Percentiles rank a stretch among this genome's conserved stretches.
Conservation (phyloP, 768 basidiomycete genomes). For the Sarcomyxa edulis region DNA sequence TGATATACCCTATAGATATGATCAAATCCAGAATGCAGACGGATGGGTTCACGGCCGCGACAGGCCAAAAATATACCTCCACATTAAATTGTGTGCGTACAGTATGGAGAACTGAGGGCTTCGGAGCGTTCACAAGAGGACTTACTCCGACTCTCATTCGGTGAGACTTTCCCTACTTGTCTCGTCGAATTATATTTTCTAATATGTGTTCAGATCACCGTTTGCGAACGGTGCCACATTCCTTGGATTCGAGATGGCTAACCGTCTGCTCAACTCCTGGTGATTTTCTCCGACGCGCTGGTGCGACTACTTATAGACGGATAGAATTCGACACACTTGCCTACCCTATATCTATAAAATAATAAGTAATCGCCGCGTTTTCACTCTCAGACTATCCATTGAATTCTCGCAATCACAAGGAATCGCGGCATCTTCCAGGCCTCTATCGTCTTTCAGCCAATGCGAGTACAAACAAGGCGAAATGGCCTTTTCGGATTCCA, state of each 20-base stretch:
- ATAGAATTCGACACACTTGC: no score
- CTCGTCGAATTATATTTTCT: conserved; percentile 4
- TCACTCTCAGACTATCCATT: no score
- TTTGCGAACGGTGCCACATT: conserved; percentile 98
- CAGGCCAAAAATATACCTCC: conserved; percentile 78
- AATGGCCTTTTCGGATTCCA: no score
- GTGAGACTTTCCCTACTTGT: conserved; percentile 34
- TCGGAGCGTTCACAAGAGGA: conserved; percentile 86
- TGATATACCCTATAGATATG: conserved; percentile 95
- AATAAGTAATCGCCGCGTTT: no score
- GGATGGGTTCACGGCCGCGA: conserved; percentile 73
- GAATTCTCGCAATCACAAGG: no score
- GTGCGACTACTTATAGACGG: no score
- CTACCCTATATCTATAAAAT: no score
- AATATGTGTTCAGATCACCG: conserved; percentile 87
- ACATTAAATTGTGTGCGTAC: conserved; percentile 79
- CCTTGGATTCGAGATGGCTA: conserved; percentile 92
- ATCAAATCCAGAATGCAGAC: conserved; percentile 97
- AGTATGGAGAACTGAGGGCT: conserved; percentile 80
- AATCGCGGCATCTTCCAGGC: no score
- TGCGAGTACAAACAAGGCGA: no score
- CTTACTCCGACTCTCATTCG: conserved; percentile 88
- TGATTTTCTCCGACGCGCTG: no score
- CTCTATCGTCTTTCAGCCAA: no score
- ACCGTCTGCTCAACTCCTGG: conserved; percentile 52